A percentile compares a stretch with the other conserved stretches of the same genome.
Conservation (phyloP, 2,329 filamentous ascomycete species). For the Lachnellula suecica region DNA sequence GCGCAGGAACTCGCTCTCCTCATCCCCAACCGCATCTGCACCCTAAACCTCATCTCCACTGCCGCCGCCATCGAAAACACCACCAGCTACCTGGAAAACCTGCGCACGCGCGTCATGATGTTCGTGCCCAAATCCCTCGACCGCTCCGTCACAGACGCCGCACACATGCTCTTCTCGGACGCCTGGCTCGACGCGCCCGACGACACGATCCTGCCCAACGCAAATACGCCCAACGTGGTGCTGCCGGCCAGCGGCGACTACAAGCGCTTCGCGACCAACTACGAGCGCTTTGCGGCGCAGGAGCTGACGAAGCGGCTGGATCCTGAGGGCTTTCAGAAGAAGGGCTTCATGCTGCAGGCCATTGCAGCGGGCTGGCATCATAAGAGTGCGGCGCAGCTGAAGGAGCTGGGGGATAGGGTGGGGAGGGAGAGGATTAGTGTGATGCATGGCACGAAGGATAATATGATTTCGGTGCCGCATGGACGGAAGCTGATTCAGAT, state of each 20-base stretch:
- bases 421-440: slow-evolving; percentile 75
- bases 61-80: slow-evolving; percentile 61
- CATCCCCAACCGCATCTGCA: slow-evolving; percentile 52
- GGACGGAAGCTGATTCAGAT: slow-evolving; percentile 66
- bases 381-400: slow-evolving; percentile 68
- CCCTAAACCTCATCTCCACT: slow-evolving; percentile 61
- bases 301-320: slow-evolving; percentile 72
- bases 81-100: slow-evolving; percentile 61
- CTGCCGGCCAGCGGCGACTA: slow-evolving; percentile 40
- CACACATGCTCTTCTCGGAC: slow-evolving; percentile 63
- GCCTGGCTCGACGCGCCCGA: slow-evolving; percentile 65
- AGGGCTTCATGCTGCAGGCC: slow-evolving; percentile 74
- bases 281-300: slow-evolving; percentile 77
- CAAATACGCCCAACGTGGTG: slow-evolving; percentile 38
- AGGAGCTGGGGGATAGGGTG: slow-evolving; percentile 63
- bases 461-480: slow-evolving; percentile 75
- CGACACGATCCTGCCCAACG: slow-evolving; percentile 48
- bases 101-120: slow-evolving; percentile 55
- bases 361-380: slow-evolving; percentile 78
- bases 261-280: slow-evolving; percentile 68
- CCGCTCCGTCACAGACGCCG: slow-evolving; percentile 61
- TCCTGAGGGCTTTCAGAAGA: slow-evolving; percentile 57
- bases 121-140: slow-evolving; percentile 71
- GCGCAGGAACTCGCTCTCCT: slow-evolving; percentile 71
- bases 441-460: slow-evolving; percentile 72